Evolutionary conservation across 108 stramenopile species (phyloP), one percentile per base, ranked within the genome.

Genomic region (Pseudonitzschia multistriata): DNA sequence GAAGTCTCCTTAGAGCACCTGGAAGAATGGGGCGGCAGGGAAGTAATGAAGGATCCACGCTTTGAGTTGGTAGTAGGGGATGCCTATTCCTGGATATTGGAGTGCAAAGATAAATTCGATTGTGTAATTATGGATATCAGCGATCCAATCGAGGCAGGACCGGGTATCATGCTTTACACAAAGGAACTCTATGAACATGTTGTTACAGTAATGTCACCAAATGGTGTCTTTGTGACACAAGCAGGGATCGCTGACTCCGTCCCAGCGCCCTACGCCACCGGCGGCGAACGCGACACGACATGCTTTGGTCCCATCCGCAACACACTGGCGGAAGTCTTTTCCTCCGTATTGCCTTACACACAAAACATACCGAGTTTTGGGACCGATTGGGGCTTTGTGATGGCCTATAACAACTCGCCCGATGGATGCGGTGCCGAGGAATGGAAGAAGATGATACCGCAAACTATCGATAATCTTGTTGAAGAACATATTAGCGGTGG

Each of bases 111-210:
- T 36, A 85, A 39, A 13, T 91, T 90, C 66, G 91, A 95, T 70
- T 87, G 88, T 15, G 85, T 95, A 37, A 83, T 92, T 62, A 89
- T 95, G 87, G 94, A 95, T 63, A 92, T 95, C 62, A 82, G 83
- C 25, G 95, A 96, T 79, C 95, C 95, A 7, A 90, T 96, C 33
- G 94, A 95, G 73, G 91, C 90, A 8, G 94, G 96, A 40, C 96
- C 94, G n/a, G 94, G 92, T 7, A 87, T 94, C 54, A 80, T 88
- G 68, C 81, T 97, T 6, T 97, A 97, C 80, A 92, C 88, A 1
- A 76, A 94, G 64, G 96, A 97, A 69, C 92, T 97, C 72, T 97
- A 97, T 72, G 45, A 83, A 29, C 84, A 85, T 54, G 89, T 84
- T 24, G 36, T 40, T 36, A 80, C 79, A 30, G 75, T 49, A 66